Evolutionary conservation across 192 early-diverging fungal species (phyloP), one percentile per base, ranked within the genome.

Genomic region (Entophlyctis luteolus): DNA sequence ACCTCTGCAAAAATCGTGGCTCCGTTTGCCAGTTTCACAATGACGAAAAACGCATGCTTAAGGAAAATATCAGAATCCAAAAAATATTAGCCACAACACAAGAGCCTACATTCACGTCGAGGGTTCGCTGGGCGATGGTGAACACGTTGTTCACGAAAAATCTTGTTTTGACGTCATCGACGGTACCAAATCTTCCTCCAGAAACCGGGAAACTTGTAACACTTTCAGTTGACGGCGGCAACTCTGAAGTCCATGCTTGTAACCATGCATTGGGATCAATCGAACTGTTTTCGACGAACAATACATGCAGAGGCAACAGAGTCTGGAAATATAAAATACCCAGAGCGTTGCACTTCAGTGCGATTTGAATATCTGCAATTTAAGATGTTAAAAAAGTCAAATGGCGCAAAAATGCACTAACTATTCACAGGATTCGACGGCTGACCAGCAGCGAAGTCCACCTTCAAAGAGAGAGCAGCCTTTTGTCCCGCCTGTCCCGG

Each of bases 1-100:
- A 88, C 80, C 67, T 89, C 88, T 52, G 75, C 77, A 38, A 86
- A 77, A 56, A 88, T 83, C 48, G 84, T 23, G n/a, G 78, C 60
- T 12, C 83, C 85, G 62, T 87, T 85, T 29, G 66, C 31, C 36
- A 88, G 48, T 65, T 81, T 78, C 52, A 75, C 80, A 34, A 72
- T 81, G 14, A 83, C 80, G 77, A 85, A 89, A 65, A 87, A 80
- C 67, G 55, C 39, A 34, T 63, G 47, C 75, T 79, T 65, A 35
- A 46, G n/a, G 34, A 6, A 57, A 45, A 22, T 33, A 34, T 57
- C 23, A 14, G 22, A 62, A 10, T 32, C 0, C 8, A 32, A 45
- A 2, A 28, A 14, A 22, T 22, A 16, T 22, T 6, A 23, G 54
- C 3, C 6, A 70, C 35, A 25, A 12, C 12, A 16, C 16, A 67